Percentiles rank a stretch among this genome's conserved stretches.
These are phyloP conservation scores for Diplodia intermedia DNA, from an alignment of 2,329 filamentous ascomycete genomes.

Conservation along the genomic window DNA sequence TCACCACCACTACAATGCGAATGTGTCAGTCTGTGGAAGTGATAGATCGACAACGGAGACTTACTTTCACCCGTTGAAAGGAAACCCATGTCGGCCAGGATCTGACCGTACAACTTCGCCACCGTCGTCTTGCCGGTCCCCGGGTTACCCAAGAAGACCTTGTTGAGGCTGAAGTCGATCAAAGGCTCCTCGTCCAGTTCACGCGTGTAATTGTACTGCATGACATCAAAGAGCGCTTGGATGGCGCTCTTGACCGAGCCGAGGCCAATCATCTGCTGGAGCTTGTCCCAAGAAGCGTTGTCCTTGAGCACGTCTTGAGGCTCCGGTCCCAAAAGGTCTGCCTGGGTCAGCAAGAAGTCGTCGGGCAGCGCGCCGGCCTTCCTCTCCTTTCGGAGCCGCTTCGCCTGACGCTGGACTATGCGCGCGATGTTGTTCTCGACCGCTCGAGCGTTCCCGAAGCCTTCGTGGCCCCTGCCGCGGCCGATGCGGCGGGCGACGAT, in stretches of 20 bases:
- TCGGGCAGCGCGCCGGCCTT: constrained; percentile 54
- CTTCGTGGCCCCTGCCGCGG: constrained; percentile 65
- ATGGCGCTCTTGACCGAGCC: constrained; percentile 68
- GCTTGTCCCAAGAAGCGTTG: constrained; percentile 63
- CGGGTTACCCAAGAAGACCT: constrained; percentile 73
- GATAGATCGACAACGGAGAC: constrained; percentile 32
- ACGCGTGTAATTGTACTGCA: constrained; percentile 69
- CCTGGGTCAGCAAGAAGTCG: constrained; percentile 66
- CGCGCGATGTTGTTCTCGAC: constrained; percentile 67
- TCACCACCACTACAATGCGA: constrained; percentile 64
- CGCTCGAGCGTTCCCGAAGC: constrained; percentile 76
- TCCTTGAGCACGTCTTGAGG: constrained; percentile 61
- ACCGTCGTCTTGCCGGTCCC: constrained; percentile 81
- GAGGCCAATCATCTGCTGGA: constrained; percentile 67
- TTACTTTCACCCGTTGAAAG: constrained; percentile 72
- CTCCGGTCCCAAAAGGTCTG: constrained; percentile 75
- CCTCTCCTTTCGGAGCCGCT: constrained; percentile 60
- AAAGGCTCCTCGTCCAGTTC: constrained; percentile 68
- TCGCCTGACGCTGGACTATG: constrained; percentile 66
- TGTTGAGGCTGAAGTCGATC: constrained; percentile 69
- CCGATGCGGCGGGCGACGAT: constrained; percentile 69
- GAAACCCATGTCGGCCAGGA: constrained; percentile 71
- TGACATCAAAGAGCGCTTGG: constrained; percentile 63
- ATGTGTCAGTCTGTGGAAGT: background rate
- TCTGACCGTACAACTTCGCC: constrained; percentile 73